Evolutionary conservation across 768 basidiomycete genomes (phyloP).

Genomic region (Lactarius hengduanensis): DNA sequence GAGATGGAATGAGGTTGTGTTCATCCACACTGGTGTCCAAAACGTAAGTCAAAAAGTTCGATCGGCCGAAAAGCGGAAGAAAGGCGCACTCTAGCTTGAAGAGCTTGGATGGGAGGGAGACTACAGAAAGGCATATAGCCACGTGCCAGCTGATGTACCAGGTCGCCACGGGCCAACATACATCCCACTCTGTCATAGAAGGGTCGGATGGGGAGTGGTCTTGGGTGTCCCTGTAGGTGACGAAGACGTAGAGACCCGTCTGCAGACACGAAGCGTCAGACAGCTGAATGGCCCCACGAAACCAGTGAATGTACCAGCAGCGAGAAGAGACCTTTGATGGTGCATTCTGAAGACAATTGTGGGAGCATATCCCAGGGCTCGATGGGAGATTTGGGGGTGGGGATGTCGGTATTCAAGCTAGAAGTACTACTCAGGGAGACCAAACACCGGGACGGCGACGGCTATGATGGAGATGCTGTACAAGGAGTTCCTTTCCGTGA

Average conservation of each 20-base stretch:
- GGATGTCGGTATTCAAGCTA: background rate
- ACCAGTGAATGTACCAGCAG: slow-evolving; percentile 4
- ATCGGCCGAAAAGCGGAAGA: background rate
- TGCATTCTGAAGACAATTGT: background rate
- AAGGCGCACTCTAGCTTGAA: slow-evolving; percentile 15
- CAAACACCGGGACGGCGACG: too few species aligned
- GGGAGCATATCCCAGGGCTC: background rate
- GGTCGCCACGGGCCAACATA: slow-evolving; percentile 20
- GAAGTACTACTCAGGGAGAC: too few species aligned
- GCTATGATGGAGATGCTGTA: too few species aligned
- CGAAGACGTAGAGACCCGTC: slow-evolving; percentile 8
- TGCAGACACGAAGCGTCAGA: slow-evolving; percentile 4
- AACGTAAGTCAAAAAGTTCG: background rate
- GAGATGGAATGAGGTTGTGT: background rate
- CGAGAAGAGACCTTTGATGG: slow-evolving; percentile 12
- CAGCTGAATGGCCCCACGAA: background rate
- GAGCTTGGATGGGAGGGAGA: slow-evolving; percentile 17
- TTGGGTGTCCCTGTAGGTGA: slow-evolving; percentile 5
- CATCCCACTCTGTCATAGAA: slow-evolving; percentile 13
- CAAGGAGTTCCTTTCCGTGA: too few species aligned
- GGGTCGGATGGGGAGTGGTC: background rate
- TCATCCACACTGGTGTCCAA: background rate
- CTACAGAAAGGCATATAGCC: slow-evolving; percentile 14
- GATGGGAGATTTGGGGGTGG: background rate
- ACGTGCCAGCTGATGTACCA: slow-evolving; percentile 25